Percentiles rank a stretch among this genome's conserved stretches.
Conservation (phyloP, 331 rosid species). For the Rosa hybrid region DNA sequence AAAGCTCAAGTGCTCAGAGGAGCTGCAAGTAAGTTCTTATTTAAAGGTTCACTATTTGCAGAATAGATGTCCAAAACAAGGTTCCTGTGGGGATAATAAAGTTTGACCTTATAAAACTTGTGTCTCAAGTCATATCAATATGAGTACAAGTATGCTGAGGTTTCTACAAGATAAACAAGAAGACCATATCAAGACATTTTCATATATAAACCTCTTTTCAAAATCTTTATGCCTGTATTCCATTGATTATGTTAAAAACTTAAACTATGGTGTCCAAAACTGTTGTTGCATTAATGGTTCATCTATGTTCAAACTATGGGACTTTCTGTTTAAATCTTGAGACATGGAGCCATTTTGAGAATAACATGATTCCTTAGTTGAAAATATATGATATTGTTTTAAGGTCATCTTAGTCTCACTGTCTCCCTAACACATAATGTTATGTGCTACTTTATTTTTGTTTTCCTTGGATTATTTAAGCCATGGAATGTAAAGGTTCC, state of each 20-base stretch:
- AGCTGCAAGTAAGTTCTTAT: slow-evolving; percentile 65
- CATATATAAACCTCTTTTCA: background rate
- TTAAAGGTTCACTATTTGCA: slow-evolving; percentile 5
- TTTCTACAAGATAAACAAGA: background rate
- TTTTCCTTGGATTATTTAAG: background rate
- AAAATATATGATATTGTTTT: background rate
- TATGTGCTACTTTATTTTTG: background rate
- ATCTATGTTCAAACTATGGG: slow-evolving; percentile 3
- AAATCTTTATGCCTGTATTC: background rate
- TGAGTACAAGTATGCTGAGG: background rate
- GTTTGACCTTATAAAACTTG: background rate
- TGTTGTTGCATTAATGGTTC: background rate
- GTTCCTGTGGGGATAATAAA: background rate
- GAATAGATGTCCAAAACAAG: background rate
- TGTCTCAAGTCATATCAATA: background rate
- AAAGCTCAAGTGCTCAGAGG: slow-evolving; percentile 75
- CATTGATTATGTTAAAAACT: background rate
- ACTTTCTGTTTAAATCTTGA: background rate
- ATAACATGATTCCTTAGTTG: background rate
- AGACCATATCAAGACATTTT: background rate
- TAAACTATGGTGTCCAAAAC: background rate
- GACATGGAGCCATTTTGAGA: background rate
- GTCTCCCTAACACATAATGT: background rate
- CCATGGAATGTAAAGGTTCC: background rate
- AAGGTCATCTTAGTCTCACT: background rate